phyloP scores from a whole-genome alignment of 441 rosid species.

The Hura crepitans region DNA sequence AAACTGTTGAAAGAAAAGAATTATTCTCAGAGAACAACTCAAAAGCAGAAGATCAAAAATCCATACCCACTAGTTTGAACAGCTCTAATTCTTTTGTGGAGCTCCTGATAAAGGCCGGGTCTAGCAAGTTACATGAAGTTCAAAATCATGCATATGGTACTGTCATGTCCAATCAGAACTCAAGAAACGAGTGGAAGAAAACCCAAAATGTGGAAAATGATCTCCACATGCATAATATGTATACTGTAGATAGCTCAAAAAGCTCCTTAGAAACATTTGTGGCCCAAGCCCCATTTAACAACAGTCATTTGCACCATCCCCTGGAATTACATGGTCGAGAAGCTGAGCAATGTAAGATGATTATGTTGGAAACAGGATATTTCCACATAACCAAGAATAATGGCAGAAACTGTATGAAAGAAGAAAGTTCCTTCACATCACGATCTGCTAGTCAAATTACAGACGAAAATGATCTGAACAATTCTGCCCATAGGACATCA shows the following conservation, averaged over 20 bases:
- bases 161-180: slow-evolving; percentile 29
- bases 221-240: slow-evolving; percentile 21
- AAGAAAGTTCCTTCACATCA: slow-evolving; percentile 25
- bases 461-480: slow-evolving; percentile 26
- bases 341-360: slow-evolving; percentile 29
- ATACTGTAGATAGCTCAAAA: slow-evolving; percentile 29
- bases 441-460: slow-evolving; percentile 30
- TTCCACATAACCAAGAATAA: slow-evolving; percentile 24
- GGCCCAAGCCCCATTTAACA: slow-evolving; percentile 22
- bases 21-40: slow-evolving; percentile 49
- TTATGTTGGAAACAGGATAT: slow-evolving; percentile 32
- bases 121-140: slow-evolving; percentile 32
- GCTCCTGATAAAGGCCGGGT: slow-evolving; percentile 49
- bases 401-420: slow-evolving; percentile 24
- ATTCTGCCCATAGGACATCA: slow-evolving; percentile 24
- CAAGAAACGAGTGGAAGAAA: slow-evolving; percentile 22
- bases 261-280: slow-evolving; percentile 28
- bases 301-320: slow-evolving; percentile 29
- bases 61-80: slow-evolving; percentile 24
- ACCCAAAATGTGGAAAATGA: slow-evolving; percentile 19
- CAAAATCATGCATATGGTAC: slow-evolving; percentile 26
- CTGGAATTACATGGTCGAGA: slow-evolving; percentile 26
- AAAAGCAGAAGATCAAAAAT: slow-evolving; percentile 34
- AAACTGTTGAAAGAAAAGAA: slow-evolving; percentile 47
- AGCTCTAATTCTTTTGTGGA: slow-evolving; percentile 43